phyloP scores from a whole-genome alignment of 2,329 filamentous ascomycete species.

The Botrytis deweyae region DNA sequence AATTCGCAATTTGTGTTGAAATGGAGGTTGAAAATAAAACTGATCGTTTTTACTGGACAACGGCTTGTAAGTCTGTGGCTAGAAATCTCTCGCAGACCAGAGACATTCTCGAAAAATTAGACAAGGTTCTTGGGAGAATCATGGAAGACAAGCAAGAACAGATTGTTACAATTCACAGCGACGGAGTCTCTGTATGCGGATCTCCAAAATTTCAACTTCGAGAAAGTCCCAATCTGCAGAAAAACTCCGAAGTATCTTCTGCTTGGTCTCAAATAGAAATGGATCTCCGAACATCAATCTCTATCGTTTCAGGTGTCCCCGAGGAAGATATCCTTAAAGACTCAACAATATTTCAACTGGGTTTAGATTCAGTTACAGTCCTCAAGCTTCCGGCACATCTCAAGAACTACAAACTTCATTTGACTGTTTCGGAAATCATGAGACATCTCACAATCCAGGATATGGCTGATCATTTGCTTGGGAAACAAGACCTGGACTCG shows the following conservation, averaged over 20 bases:
- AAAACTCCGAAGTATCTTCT: not conserved
- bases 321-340: slow-evolving; percentile 56
- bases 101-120: slow-evolving; percentile 57
- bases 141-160: slow-evolving; percentile 49
- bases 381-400: slow-evolving; percentile 78
- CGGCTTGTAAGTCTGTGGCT: slow-evolving; percentile 63
- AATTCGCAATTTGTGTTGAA: slow-evolving; percentile 81
- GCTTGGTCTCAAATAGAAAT: slow-evolving; percentile 38
- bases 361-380: slow-evolving; percentile 87
- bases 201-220: slow-evolving; percentile 47
- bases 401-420: slow-evolving; percentile 57
- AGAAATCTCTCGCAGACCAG: slow-evolving; percentile 48
- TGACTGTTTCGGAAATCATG: slow-evolving; percentile 72
- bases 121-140: slow-evolving; percentile 58
- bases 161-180: slow-evolving; percentile 53
- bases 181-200: slow-evolving; percentile 63
- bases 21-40: slow-evolving; percentile 60
- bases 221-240: not conserved
- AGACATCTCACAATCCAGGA: slow-evolving; percentile 61
- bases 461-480: slow-evolving; percentile 52
- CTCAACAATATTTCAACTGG: slow-evolving; percentile 76
- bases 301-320: slow-evolving; percentile 60
- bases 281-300: slow-evolving; percentile 49
- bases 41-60: slow-evolving; percentile 62
- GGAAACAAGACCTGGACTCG: slow-evolving; percentile 13